These are phyloP conservation scores for Carex arenaria DNA, from an alignment of 202 grass and related monocot genomes.

Conservation along the genomic window DNA sequence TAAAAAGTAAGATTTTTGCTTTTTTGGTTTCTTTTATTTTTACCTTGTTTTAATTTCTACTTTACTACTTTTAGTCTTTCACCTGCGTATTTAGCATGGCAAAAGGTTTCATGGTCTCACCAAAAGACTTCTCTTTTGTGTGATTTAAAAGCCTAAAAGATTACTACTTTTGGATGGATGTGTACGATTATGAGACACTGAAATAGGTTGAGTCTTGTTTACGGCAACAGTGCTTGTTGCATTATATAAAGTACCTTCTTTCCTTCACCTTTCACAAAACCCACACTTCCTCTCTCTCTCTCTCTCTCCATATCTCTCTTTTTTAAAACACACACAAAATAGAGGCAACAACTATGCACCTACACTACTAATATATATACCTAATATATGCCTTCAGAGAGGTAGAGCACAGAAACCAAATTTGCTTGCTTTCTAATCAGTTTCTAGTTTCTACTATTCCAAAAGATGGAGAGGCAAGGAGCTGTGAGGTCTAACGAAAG, in stretches of 20 bases:
- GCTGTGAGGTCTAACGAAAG: not conserved
- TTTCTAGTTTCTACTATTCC: not conserved
- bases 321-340: not conserved
- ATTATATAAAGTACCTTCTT: constrained; percentile 18
- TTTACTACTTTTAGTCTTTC: not conserved
- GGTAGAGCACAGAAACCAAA: constrained; percentile 4
- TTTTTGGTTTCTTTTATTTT: not conserved
- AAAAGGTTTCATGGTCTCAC: not conserved
- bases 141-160: constrained; percentile 15
- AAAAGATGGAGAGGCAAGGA: constrained; percentile 14
- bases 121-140: not conserved
- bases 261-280: constrained; percentile 30
- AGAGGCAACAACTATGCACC: not conserved
- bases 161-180: constrained; percentile 13
- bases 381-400: not conserved
- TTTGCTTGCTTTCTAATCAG: not conserved
- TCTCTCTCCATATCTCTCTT: not conserved
- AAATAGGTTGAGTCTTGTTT: constrained; percentile 41
- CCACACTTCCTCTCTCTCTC: constrained; percentile 22
- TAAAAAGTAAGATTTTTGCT: not conserved
- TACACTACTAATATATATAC: not conserved
- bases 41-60: not conserved
- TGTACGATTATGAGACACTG: not conserved
- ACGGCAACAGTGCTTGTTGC: constrained; percentile 36
- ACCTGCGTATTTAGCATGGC: not conserved